A percentile compares a stretch with the other conserved stretches of the same genome.
Evolutionary conservation across 352 stramenopile species (phyloP).

Genomic region (Phytophthora lateralis): DNA sequence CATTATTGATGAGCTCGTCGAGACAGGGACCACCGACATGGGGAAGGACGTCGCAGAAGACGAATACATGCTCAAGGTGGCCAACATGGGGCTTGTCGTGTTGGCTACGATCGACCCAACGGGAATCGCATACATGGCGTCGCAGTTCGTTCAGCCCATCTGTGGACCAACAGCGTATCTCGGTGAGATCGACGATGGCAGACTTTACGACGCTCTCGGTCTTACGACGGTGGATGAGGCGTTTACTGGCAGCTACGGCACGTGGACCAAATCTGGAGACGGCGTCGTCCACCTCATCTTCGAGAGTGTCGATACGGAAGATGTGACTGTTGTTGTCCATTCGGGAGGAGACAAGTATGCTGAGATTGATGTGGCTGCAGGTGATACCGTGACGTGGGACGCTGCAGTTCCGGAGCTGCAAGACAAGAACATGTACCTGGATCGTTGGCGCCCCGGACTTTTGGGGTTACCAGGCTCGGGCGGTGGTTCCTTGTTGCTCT

Average conservation of each 20-base stretch:
- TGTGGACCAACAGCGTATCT: constrained; percentile 35
- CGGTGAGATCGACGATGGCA: constrained; percentile 41
- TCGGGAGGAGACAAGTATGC: constrained; percentile 27
- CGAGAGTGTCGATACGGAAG: constrained; percentile 24
- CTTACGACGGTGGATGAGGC: constrained; percentile 31
- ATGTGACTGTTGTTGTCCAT: constrained; percentile 28
- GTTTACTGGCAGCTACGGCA: constrained; percentile 33
- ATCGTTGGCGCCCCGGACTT: constrained; percentile 25
- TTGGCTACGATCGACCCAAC: constrained; percentile 44
- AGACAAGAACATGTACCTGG: constrained; percentile 28
- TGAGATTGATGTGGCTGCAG: constrained; percentile 20
- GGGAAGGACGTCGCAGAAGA: constrained; percentile 24
- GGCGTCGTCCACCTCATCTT: constrained; percentile 29
- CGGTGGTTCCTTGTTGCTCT: constrained; percentile 31
- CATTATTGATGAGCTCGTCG: constrained; percentile 24
- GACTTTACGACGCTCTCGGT: constrained; percentile 20
- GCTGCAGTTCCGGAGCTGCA: constrained; percentile 23
- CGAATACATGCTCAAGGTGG: constrained; percentile 42
- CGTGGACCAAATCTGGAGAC: constrained; percentile 33
- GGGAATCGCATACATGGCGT: constrained; percentile 40
- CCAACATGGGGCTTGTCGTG: constrained; percentile 37
- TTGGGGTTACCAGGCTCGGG: constrained; percentile 21
- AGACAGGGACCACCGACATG: constrained; percentile 22
- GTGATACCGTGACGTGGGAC: constrained; percentile 24
- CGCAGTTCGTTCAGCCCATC: constrained; percentile 45